Evolutionary conservation across 2,329 filamentous ascomycete genomes (phyloP).

Genomic region (Beauveria bassiana): DNA sequence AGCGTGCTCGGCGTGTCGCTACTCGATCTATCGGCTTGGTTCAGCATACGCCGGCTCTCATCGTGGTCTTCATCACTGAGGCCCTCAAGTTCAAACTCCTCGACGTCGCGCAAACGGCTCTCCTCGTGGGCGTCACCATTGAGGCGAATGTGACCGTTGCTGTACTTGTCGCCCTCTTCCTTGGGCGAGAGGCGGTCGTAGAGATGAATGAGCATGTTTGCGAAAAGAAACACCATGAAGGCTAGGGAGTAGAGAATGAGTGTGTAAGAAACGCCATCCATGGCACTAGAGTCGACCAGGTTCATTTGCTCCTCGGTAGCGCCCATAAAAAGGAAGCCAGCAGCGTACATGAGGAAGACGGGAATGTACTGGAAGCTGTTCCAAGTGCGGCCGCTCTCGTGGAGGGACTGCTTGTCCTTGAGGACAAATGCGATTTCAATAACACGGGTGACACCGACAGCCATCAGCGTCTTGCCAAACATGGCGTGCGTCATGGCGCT

Average conservation of each 20-base stretch:
- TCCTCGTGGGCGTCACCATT: conserved; percentile 36
- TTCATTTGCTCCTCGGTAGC: conserved; percentile 95
- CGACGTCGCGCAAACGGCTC: conserved; percentile 63
- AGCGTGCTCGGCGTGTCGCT: conserved; percentile 36
- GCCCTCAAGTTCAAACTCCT: conserved; percentile 90
- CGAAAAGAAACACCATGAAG: conserved; percentile 85
- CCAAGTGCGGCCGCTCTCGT: conserved; percentile 59
- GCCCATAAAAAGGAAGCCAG: conserved; percentile 95
- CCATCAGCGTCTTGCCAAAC: conserved; percentile 96
- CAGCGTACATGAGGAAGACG: conserved; percentile 70
- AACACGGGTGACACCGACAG: conserved; percentile 71
- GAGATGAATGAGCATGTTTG: conserved; percentile 75
- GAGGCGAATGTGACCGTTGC: conserved; percentile 27
- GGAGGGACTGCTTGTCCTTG: conserved; percentile 58
- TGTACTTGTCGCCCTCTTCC: conserved; percentile 27
- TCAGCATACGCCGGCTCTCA: conserved; percentile 32
- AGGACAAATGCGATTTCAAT: conserved; percentile 89
- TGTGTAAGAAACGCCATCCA: conserved; percentile 88
- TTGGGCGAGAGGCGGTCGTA: conserved; percentile 59
- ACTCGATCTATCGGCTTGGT: conserved; percentile 23
- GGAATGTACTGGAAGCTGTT: conserved; percentile 53
- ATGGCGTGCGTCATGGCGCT: conserved; percentile 82
- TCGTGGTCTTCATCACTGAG: conserved; percentile 81
- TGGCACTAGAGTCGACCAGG: conserved; percentile 61
- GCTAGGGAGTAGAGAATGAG: conserved; percentile 85